Base-by-base conservation (phyloP, 2,329 filamentous ascomycete species). In the Nigrospora sphaerica region DNA sequence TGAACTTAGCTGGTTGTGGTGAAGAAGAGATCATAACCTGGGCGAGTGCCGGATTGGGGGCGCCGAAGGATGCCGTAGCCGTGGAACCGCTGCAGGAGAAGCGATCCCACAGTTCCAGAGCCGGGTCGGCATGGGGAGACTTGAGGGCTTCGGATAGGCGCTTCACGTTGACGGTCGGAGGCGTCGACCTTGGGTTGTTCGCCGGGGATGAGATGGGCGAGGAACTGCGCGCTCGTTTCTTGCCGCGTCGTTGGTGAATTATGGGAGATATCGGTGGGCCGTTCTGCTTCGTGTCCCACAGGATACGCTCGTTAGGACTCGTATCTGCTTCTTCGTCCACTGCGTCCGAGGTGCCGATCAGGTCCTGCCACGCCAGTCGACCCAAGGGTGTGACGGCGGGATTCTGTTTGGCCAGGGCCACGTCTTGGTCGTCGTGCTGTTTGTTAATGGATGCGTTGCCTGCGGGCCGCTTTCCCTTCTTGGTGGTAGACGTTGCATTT, bases 81-180 rank as follows among this genome's bases (percentile, higher is more conserved):
- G 70, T 61, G 45, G 66, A 63, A 51, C 74, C 69, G 57, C 72
- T 67, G 45, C 80, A 65, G 34, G 85, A 78, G 59, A 88, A 89
- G 44, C 85, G 81, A 55, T 86, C 86, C 87, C 87, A 92, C 2
- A 91, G 66, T 52, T 91, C 85, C 32, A 84, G 66, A 3, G 85
- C 85, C 34, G 87, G 84, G 57, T 91, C 86, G 32, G 81, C 76
- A 52, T 85, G 79, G 12, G 83, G 83, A 1, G 84, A 85, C 53
- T 77, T 82, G 38, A 87, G 64, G 1, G 78, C 71, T 45, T 75
- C 71, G 35, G 77, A 75, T 37, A 84, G 65, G 51, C 74, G 73
- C 56, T 80, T 75, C 35, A 83, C 66, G 54, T 86, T 80, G 50
- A 83, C 68, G 0, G 74, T 58, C 7, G 72, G 70, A 1, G 69